These are phyloP conservation scores for Aspergillus haitiensis DNA, from an alignment of 495 filamentous ascomycete species.

Conservation along the genomic window DNA sequence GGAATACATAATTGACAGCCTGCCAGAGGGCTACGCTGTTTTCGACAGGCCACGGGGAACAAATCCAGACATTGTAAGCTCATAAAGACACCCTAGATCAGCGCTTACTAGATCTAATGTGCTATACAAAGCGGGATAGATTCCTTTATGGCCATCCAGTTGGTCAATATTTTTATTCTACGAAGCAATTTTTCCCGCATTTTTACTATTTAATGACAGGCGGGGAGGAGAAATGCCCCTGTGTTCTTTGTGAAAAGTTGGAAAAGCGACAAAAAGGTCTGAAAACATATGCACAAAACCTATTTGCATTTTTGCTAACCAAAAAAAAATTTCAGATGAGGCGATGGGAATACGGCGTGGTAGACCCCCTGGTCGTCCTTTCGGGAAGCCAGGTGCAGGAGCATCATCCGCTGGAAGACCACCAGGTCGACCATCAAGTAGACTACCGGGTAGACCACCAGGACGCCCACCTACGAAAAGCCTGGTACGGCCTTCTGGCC, in stretches of 20 bases:
- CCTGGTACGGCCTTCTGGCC: background rate
- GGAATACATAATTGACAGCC: slow-evolving; percentile 49
- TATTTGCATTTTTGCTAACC: background rate
- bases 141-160: slow-evolving; percentile 58
- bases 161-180: slow-evolving; percentile 51
- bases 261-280: slow-evolving; percentile 20
- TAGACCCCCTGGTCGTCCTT: slow-evolving; percentile 16
- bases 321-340: background rate
- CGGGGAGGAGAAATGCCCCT: slow-evolving; percentile 34
- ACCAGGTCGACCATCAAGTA: slow-evolving; percentile 8
- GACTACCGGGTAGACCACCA: slow-evolving; percentile 6
- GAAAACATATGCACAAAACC: background rate
- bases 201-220: slow-evolving; percentile 58
- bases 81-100: background rate
- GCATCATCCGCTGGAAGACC: slow-evolving; percentile 14
- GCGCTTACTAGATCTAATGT: slow-evolving; percentile 9
- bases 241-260: slow-evolving; percentile 37
- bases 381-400: background rate
- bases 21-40: slow-evolving; percentile 58
- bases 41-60: slow-evolving; percentile 44
- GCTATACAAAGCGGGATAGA: slow-evolving; percentile 42
- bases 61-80: slow-evolving; percentile 40
- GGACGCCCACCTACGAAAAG: slow-evolving; percentile 4
- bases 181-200: slow-evolving; percentile 56
- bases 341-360: slow-evolving; percentile 25